Evolutionary conservation across 352 stramenopile species (phyloP), one percentile per base, ranked within the genome.

Genomic region (Aphanomyces euteiches): DNA sequence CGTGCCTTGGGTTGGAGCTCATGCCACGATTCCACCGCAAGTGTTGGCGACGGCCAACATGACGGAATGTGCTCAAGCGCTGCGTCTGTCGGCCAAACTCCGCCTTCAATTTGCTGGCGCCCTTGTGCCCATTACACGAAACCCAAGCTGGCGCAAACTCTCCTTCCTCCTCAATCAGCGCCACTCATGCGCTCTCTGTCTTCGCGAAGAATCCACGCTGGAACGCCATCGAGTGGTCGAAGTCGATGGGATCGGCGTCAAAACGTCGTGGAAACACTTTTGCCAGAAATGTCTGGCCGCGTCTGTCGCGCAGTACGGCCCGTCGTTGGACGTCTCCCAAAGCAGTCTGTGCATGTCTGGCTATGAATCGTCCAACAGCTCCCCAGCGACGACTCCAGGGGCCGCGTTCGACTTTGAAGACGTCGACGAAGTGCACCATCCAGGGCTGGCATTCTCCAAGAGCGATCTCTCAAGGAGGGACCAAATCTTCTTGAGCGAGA

Each of bases 151-250:
- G 54, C 28, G 19, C 54, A 37, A 39, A 37, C 54, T 61, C 6
- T 61, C 54, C 28, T 61, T 61, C 37, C 54, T 61, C 1, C 54
- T 61, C 54, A 37, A 61, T 12, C 54, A 37, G 5, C 54, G 15
- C 1, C 28, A 28, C 54, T 45, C 19, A 17, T 61, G 54, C 54
- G 36, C 54, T 12, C 28, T 61, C 17, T 61, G 54, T 41, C 15
- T 12, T 17, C n/a, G 43, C 54, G 15, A 37, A 7, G 7, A 19
- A 10, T n/a, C 39, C 10, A 28, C 43, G 6, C n/a, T 61, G 0
- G 10, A 50, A 12, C 54, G 54, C 5, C 54, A 37, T 5, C 54
- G 54, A 6, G 34, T 61, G 7, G 54, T 61, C 19, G 19, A 61
- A 61, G 13, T 61, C 19, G 15, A 61, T 45, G 54, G 54, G 28